These are phyloP conservation scores for Ascoidea asiatica DNA, from an alignment of 805 yeast species.

Conservation along the genomic window DNA sequence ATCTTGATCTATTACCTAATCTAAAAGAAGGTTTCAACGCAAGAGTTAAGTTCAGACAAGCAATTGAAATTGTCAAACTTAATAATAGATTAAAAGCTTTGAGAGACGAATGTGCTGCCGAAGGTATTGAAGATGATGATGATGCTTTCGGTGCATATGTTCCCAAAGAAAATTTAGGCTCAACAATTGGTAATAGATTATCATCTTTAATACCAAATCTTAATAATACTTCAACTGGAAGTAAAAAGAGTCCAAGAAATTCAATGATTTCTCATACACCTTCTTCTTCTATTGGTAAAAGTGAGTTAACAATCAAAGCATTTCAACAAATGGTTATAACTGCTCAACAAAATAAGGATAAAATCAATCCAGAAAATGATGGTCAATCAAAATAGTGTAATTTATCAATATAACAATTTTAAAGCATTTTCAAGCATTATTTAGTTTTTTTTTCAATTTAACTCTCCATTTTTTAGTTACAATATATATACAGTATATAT, in stretches of 20 bases:
- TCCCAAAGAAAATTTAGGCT: conserved; percentile 7
- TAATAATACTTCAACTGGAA: conserved; percentile 4
- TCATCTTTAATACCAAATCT: conserved; percentile 9
- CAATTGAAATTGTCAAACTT: conserved; percentile 72
- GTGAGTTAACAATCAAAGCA: conserved; percentile 33
- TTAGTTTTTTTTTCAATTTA: too few species aligned
- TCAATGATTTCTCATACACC: neutral
- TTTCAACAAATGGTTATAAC: conserved; percentile 62
- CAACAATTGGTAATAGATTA: conserved; percentile 1
- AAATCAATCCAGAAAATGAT: too few species aligned
- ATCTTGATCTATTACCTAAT: conserved; percentile 63
- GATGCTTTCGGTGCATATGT: conserved; percentile 13
- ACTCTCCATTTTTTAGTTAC: too few species aligned
- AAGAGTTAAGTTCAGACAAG: conserved; percentile 71
- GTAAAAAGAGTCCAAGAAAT: conserved; percentile 1
- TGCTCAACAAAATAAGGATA: conserved; percentile 46
- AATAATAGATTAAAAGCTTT: conserved; percentile 67
- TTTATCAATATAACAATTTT: too few species aligned
- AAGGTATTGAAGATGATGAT: conserved; percentile 40
- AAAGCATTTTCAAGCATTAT: too few species aligned
- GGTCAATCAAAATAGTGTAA: too few species aligned
- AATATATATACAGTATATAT: too few species aligned
- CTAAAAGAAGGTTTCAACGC: conserved; percentile 77
- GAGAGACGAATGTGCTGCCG: conserved; percentile 36
- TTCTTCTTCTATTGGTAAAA: conserved; percentile 16